Conservation (phyloP, 2,329 filamentous ascomycete genomes). For the Talaromyces albobiverticillius region DNA sequence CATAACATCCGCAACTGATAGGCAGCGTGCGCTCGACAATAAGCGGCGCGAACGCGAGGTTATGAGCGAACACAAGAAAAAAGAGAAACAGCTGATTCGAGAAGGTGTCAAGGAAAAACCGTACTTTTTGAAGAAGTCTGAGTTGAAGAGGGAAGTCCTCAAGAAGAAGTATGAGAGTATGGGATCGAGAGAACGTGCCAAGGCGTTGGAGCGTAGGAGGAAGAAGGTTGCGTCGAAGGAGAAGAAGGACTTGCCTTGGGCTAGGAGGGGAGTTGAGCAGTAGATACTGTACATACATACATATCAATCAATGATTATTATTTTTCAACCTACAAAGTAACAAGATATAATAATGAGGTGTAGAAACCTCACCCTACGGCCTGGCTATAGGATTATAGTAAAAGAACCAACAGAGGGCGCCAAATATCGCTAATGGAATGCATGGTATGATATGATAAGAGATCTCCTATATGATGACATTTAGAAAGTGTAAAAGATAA, state of each 20-base stretch:
- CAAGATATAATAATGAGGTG: too few species aligned
- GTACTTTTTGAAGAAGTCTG: slow-evolving; percentile 88
- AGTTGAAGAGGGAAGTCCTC: slow-evolving; percentile 83
- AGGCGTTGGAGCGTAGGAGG: slow-evolving; percentile 77
- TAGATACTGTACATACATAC: background rate
- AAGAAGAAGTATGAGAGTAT: slow-evolving; percentile 76
- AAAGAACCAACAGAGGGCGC: too few species aligned
- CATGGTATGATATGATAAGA: background rate
- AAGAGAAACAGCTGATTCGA: slow-evolving; percentile 79
- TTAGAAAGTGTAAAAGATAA: background rate
- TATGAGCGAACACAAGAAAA: slow-evolving; percentile 69
- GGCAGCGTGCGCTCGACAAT: slow-evolving; percentile 65
- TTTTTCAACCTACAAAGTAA: too few species aligned
- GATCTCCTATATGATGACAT: background rate
- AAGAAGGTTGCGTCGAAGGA: slow-evolving; percentile 89
- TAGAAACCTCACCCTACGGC: too few species aligned
- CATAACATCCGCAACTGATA: slow-evolving; percentile 75
- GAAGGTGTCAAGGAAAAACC: slow-evolving; percentile 78
- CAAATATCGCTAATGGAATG: too few species aligned
- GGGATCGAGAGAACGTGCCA: slow-evolving; percentile 81
- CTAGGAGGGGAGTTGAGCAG: slow-evolving; percentile 37
- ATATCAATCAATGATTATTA: too few species aligned
- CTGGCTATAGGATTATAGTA: too few species aligned
- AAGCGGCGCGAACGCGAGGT: slow-evolving; percentile 70
- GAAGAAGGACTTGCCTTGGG: slow-evolving; percentile 68